These are phyloP conservation scores for Sporothrix pseudoabietina DNA, from an alignment of 2,329 filamentous ascomycete species.

Conservation along the genomic window DNA sequence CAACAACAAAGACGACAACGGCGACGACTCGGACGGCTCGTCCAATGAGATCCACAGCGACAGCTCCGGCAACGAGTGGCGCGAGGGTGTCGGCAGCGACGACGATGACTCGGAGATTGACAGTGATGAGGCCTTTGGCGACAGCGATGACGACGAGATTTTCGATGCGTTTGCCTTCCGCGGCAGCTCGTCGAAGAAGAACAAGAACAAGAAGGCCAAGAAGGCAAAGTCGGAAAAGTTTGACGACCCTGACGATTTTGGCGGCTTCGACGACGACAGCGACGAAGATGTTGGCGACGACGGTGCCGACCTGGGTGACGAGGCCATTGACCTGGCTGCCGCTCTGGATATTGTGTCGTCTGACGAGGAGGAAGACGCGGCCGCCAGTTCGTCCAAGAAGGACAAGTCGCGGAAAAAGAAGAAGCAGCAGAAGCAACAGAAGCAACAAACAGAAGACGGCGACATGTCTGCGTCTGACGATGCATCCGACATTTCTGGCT, in stretches of 20 bases:
- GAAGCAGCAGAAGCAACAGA: constrained; percentile 48
- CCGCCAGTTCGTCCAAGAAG: constrained; percentile 48
- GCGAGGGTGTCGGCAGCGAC: constrained; percentile 64
- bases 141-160: constrained; percentile 83
- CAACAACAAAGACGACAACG: constrained; percentile 45
- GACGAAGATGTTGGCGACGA: constrained; percentile 52
- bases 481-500: constrained; percentile 38
- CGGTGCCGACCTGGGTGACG: constrained; percentile 56
- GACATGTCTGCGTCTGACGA: constrained; percentile 35
- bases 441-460: constrained; percentile 43
- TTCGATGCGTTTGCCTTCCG: constrained; percentile 72
- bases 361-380: constrained; percentile 53
- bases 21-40: constrained; percentile 55
- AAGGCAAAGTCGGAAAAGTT: constrained; percentile 42
- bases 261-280: constrained; percentile 51
- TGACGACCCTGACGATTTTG: constrained; percentile 51
- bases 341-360: constrained; percentile 59
- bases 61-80: constrained; percentile 84
- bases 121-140: constrained; percentile 79
- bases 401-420: constrained; percentile 54
- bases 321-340: constrained; percentile 61
- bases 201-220: constrained; percentile 39
- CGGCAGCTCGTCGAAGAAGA: constrained; percentile 48
- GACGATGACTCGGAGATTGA: constrained; percentile 67
- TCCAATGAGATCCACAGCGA: constrained; percentile 76